Evolutionary conservation across 257 asterid species (phyloP), one percentile per base, ranked within the genome.

Genomic region (Solanum neorickii): DNA sequence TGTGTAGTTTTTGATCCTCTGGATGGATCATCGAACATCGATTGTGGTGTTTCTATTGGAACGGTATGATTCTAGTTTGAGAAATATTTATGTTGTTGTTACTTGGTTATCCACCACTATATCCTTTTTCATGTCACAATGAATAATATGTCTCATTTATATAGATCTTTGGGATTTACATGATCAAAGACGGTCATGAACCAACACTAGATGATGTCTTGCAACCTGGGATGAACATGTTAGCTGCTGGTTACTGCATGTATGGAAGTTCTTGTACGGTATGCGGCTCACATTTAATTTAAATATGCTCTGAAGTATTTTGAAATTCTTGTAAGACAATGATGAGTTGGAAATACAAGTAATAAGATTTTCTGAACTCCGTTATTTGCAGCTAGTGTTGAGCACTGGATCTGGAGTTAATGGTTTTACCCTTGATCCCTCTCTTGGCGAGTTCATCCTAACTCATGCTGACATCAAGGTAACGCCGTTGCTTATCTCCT

Each of bases 221-320:
- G 93, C 99, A 94, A 93, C 99, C 99, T 31, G 99, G 99, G 89
- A 94, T 92, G 89, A 94, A 97, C 52, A 93, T 97, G 99, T 86
- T 95, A 87, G 96, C 99, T 90, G 98, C 99, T 14, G 99, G 99
- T 82, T 97, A 97, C 88, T 97, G 99, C 91, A 97, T 94, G 99
- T 97, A 97, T 49, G 99, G 99, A 83, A 97, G 99, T 91, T 97
- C 99, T 84, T 97, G 99, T 95, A 94, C 89, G 94, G 99, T 97
- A 93, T 27, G 90, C 12, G 14, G 18, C 29, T 47, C 44, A 47
- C 84, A 47, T 80, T 80, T 80, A 46, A 44, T 27, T 46, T 78
- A 16, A 46, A 16, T 78, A 16, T 46, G 16, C 39, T 75, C 5
- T 23, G 33, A 39, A 23, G 33, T 39, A 75, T 23, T 80, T 80